Evolutionary conservation across 2,329 filamentous ascomycete species (phyloP), one percentile per base, ranked within the genome.

Genomic region (Penicillium polonicum): DNA sequence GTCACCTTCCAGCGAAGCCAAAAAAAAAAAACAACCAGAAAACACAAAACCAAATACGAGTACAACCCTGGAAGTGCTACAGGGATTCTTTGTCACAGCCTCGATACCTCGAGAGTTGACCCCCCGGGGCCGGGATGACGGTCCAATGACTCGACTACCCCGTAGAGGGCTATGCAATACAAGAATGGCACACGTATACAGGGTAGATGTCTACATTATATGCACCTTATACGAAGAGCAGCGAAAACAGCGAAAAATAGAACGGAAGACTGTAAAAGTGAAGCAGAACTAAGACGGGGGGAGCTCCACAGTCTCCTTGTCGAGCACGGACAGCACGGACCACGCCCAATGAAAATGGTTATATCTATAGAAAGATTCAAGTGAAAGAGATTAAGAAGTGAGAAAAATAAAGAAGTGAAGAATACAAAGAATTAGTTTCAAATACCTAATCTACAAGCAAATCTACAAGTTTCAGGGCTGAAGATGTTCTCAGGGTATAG

Each of bases 281-380:
- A 48, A n/a, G 44, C 19, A 23, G 19, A 52, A 23, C 39, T 35
- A 52, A 44, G 38, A 51, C 17, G 19, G 25, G 21, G 36, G 17
- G n/a, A 42, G 48, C 55, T 62, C 60, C 59, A 61, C 59, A 51
- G 49, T 31, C 46, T 31, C 49, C 48, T 44, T 48, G 42, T 52
- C 21, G 35, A 63, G 62, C 62, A 64, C 62, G 58, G 62, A 64
- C 62, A 55, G 52, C 58, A 64, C 60, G 62, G 60, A 61, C 60
- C 62, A 58, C 48, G 7, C 17, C 29, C 38, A 44, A 6, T 33
- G 29, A 31, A 23, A 31, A 51, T 31, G 19, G 19, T 27, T 25
- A 33, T 23, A 8, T 52, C 39, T 49, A 54, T 54, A 49, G 8
- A 54, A 33, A 19, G 8, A 29, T 12, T 9, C 1, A 25, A 10